Evolutionary conservation across 495 filamentous ascomycete species (phyloP).

Genomic region (Annulohypoxylon maeteangense): DNA sequence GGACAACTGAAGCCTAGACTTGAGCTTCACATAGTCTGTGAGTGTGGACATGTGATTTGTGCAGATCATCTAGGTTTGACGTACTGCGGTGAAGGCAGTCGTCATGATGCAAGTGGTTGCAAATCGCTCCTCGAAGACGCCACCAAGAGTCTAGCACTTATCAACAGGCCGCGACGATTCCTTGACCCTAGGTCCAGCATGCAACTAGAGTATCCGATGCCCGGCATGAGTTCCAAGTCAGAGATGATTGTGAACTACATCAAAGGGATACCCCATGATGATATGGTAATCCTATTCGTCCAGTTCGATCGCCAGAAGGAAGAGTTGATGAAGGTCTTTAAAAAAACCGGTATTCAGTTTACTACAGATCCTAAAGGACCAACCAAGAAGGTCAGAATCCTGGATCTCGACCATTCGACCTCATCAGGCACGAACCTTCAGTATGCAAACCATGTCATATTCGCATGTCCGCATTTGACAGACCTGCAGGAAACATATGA

Average conservation of each 20-base stretch:
- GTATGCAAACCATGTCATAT: slow-evolving; percentile 81
- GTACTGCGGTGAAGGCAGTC: slow-evolving; percentile 24
- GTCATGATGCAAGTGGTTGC: slow-evolving; percentile 13
- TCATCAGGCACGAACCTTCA: slow-evolving; percentile 80
- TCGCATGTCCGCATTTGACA: slow-evolving; percentile 69
- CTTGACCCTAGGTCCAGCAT: not conserved
- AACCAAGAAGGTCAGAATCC: slow-evolving; percentile 65
- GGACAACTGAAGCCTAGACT: slow-evolving; percentile 7
- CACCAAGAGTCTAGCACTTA: slow-evolving; percentile 19
- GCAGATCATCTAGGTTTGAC: slow-evolving; percentile 42
- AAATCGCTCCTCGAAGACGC: slow-evolving; percentile 18
- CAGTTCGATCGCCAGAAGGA: slow-evolving; percentile 42
- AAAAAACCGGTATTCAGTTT: slow-evolving; percentile 15
- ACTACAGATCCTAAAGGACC: slow-evolving; percentile 26
- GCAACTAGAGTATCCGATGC: not conserved
- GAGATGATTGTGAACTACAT: slow-evolving; percentile 41
- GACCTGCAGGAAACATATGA: slow-evolving; percentile 67
- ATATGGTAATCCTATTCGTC: slow-evolving; percentile 50
- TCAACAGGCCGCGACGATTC: slow-evolving; percentile 15
- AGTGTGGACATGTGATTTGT: slow-evolving; percentile 65
- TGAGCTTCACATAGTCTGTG: slow-evolving; percentile 51
- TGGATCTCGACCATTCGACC: slow-evolving; percentile 70
- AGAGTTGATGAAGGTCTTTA: slow-evolving; percentile 41
- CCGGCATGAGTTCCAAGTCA: slow-evolving; percentile 34
- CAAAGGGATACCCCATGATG: slow-evolving; percentile 33